Evolutionary conservation across 2,329 filamentous ascomycete species (phyloP).

Genomic region (Raffaelea deltoideospora): DNA sequence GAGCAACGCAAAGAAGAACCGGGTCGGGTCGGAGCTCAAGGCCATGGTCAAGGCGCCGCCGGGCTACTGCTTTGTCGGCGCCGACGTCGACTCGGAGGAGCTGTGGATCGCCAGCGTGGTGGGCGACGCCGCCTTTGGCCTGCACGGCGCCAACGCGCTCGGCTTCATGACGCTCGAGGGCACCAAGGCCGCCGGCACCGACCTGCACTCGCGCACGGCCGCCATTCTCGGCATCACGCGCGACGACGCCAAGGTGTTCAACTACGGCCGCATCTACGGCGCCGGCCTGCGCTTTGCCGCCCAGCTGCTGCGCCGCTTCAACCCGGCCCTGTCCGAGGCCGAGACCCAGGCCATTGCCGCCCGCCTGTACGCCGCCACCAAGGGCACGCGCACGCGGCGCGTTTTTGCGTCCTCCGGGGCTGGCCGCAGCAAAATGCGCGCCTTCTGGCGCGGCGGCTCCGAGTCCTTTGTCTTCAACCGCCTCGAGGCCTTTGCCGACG

Average conservation of each 20-base stretch:
- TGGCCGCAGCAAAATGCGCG: too few species aligned
- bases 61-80: conserved; percentile 87
- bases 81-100: conserved; percentile 94
- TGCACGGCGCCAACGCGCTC: conserved; percentile 92
- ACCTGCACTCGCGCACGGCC: conserved; percentile 87
- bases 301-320: conserved; percentile 84
- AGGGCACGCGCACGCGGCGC: conserved; percentile 70
- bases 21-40: conserved; percentile 92
- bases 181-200: conserved; percentile 83
- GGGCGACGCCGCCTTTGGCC: conserved; percentile 83
- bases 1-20: conserved; percentile 89
- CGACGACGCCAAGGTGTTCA: conserved; percentile 95
- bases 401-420: conserved; percentile 54
- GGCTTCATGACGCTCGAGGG: conserved; percentile 99
- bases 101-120: conserved; percentile 95
- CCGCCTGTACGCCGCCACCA: conserved; percentile 76
- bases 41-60: conserved; percentile 88
- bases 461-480: conserved; percentile 98
- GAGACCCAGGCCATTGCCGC: conserved; percentile 64
- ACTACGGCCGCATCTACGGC: conserved; percentile 98
- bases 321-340: conserved; percentile 64
- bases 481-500: conserved; percentile 92
- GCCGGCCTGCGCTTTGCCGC: conserved; percentile 88
- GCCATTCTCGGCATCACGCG: conserved; percentile 83
- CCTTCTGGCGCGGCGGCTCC: conserved; percentile 92